These are phyloP conservation scores for Triangularia verruculosa DNA, from an alignment of 2,329 filamentous ascomycete species.

Conservation along the genomic window DNA sequence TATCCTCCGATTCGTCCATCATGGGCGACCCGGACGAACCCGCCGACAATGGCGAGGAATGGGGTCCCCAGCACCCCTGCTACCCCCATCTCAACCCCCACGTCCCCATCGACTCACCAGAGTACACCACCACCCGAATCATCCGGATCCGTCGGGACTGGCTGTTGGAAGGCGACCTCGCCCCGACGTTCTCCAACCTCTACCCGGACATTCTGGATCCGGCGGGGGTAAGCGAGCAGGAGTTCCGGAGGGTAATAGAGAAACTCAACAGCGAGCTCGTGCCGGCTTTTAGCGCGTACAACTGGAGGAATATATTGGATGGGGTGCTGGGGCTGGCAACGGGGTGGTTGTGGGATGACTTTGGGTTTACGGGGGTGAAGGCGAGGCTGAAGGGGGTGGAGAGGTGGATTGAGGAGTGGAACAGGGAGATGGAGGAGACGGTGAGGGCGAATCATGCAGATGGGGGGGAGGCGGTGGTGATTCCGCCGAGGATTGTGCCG, in stretches of 20 bases:
- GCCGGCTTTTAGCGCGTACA: slow-evolving; percentile 77
- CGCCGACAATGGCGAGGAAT: slow-evolving; percentile 70
- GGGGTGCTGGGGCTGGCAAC: slow-evolving; percentile 75
- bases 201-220: slow-evolving; percentile 96
- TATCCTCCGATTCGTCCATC: slow-evolving; percentile 59
- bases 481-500: slow-evolving; percentile 69
- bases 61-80: slow-evolving; percentile 92
- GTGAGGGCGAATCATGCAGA: slow-evolving; percentile 47
- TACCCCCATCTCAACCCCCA: slow-evolving; percentile 92
- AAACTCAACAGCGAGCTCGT: slow-evolving; percentile 76
- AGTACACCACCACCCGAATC: slow-evolving; percentile 77
- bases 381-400: slow-evolving; percentile 67
- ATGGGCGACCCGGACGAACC: slow-evolving; percentile 62
- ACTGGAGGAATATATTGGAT: slow-evolving; percentile 74
- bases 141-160: slow-evolving; percentile 91
- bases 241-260: slow-evolving; percentile 79
- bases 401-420: slow-evolving; percentile 83
- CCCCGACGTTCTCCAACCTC: slow-evolving; percentile 88
- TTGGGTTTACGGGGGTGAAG: slow-evolving; percentile 76
- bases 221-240: slow-evolving; percentile 73
- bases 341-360: slow-evolving; percentile 92
- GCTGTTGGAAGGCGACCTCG: slow-evolving; percentile 83
- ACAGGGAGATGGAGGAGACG: slow-evolving; percentile 63
- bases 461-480: slow-evolving; percentile 24
- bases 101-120: slow-evolving; percentile 71